Base-by-base conservation (phyloP, 1,284 basidiomycete species). In the Anthracocystis walkeri region DNA sequence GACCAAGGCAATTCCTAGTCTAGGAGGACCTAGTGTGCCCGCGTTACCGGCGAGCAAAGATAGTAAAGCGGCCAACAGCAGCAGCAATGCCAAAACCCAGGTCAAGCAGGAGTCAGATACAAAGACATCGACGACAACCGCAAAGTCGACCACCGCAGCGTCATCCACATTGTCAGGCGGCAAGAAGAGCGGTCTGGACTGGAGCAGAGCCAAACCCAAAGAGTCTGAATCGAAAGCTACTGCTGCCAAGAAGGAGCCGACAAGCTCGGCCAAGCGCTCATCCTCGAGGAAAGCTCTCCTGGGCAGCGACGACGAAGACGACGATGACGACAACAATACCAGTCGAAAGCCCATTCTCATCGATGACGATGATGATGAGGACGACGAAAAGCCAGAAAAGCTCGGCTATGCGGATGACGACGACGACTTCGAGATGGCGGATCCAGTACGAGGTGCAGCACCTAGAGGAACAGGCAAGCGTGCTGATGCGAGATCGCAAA, bases 241-340 rank as follows among this genome's bases (percentile, higher is more conserved):
- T 29, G 25, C 58, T n/a, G 46, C 53, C 50, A 67, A 58, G 45
- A 67, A 58, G 50, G 50, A 64, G 18, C 49, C 48, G n/a, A 18
- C 51, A 7, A 58, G 38, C 53, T 49, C 54, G 29, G 31, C 25
- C 41, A 61, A 70, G 25, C 63, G 63, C 42, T 41, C 42, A 35
- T 56, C 63, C 4, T 57, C 54, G 16, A 45, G 61, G n/a, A 65
- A 64, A 42, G 59, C 68, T 12, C 41, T 75, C 35, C 41, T 75
- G 2, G 73, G 73, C 33, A 67, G 65, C 38, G 77, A 78, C 20
- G 76, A 76, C 33, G 78, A 78, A 20, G 75, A 75, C 21, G 69
- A 75, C 3, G 61, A 70, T 3, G 70, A 78, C 4, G 29, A 8
- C 29, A 45, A 45, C 16, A 41, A 27, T 29, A 62, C 59, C 21